Evolutionary conservation across 2,329 filamentous ascomycete species (phyloP).

Genomic region (Neonectria coccinea): DNA sequence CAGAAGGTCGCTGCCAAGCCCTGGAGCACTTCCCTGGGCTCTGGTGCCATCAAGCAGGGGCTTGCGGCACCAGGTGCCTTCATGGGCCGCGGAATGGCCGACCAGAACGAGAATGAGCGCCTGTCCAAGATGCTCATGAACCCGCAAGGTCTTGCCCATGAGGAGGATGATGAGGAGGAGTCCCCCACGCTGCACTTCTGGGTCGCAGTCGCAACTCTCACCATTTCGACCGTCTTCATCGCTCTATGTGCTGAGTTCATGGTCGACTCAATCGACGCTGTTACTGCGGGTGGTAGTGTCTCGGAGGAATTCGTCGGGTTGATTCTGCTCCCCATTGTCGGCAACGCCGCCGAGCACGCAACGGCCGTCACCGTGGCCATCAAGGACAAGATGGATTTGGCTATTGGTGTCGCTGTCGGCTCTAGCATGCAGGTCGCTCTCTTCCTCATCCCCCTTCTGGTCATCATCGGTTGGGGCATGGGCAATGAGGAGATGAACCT

Average conservation of each 20-base stretch:
- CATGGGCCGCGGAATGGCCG: conserved; percentile 50
- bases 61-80: conserved; percentile 55
- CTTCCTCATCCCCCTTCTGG: conserved; percentile 81
- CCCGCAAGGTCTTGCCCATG: conserved; percentile 50
- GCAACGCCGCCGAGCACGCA: conserved; percentile 85
- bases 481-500: conserved; percentile 79
- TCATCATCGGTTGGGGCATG: conserved; percentile 84
- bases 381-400: conserved; percentile 88
- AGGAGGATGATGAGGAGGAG: conserved; percentile 75
- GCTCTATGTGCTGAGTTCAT: conserved; percentile 86
- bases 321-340: conserved; percentile 85
- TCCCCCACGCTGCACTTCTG: conserved; percentile 78
- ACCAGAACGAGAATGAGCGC: conserved; percentile 55
- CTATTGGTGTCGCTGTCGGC: conserved; percentile 83
- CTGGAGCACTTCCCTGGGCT: conserved; percentile 50
- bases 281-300: conserved; percentile 70
- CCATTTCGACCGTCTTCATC: conserved; percentile 80
- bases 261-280: conserved; percentile 77
- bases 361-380: conserved; percentile 83
- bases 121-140: conserved; percentile 60
- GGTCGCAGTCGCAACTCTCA: conserved; percentile 79
- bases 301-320: conserved; percentile 82
- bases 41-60: conserved; percentile 54
- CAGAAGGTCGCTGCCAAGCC: conserved; percentile 78
- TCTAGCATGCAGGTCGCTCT: conserved; percentile 85